Base-by-base conservation (phyloP, 441 rosid species). In the Codiaeum variegatum region DNA sequence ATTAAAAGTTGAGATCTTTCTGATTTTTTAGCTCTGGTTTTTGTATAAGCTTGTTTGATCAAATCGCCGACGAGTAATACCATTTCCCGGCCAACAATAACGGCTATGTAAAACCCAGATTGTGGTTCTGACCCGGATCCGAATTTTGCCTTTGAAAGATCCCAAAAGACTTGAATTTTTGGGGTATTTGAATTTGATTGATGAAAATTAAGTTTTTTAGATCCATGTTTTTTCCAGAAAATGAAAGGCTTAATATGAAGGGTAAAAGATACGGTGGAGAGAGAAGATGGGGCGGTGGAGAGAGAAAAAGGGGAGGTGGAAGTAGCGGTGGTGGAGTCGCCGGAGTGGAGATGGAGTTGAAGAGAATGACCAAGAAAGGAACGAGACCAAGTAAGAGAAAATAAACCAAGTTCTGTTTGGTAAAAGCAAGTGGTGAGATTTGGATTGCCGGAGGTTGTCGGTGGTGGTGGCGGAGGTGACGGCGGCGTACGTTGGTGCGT, bases 221-320 rank as follows among this genome's bases (percentile, higher is more conserved):
- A 85, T 56, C 97, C 97, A 5, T 80, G 83, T 68, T 80, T 94
- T 71, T 80, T 86, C 97, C 98, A 92, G 65, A 94, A 92, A 62
- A 85, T 55, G 31, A 88, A 77, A 61, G 90, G 88, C 75, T 88
- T 90, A 47, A 92, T 42, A 58, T 82, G 85, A 74, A 93, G 92
- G 46, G 88, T 84, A 65, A 88, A 93, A 64, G 91, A 81, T 29
- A 87, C 65, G 73, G 88, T 55, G 66, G 54, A 1, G 31, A 18
- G 16, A 1, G 47, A 6, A 18, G 55, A 73, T 13, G 8, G 13
- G 44, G 44, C 88, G 83, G 21, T n/a, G n/a, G 24, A 56, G 66
- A 5, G 18, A 21, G 69, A 18, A 47, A 28, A 36, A 32, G 28
- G 68, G 31, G 61, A 38, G 55, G 71, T 34, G 2, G 75, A 73